A percentile compares a stretch with the other conserved stretches of the same genome.
Conservation (phyloP, 495 filamentous ascomycete species). For the Penicillium soppii region DNA sequence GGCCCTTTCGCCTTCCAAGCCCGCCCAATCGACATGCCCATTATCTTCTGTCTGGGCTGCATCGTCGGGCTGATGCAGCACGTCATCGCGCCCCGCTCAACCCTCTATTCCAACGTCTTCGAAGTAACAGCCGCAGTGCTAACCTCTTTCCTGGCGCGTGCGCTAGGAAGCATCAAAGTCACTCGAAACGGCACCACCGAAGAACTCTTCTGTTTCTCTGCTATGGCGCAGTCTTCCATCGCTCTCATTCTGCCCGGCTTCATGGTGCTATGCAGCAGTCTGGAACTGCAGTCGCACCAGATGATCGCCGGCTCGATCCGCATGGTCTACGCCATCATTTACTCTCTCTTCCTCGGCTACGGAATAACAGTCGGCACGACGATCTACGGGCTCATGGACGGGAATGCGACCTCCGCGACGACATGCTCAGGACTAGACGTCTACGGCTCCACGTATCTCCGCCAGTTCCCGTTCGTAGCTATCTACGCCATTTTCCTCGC, state of each 20-base stretch:
- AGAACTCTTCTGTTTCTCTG: slow-evolving; percentile 81
- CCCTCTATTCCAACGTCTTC: slow-evolving; percentile 81
- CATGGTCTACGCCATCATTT: slow-evolving; percentile 95
- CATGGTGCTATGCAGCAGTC: slow-evolving; percentile 74
- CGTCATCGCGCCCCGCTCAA: slow-evolving; percentile 72
- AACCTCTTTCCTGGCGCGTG: slow-evolving; percentile 83
- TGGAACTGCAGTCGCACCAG: slow-evolving; percentile 85
- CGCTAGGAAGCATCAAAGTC: slow-evolving; percentile 70
- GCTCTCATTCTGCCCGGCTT: slow-evolving; percentile 91
- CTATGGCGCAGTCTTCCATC: slow-evolving; percentile 86
- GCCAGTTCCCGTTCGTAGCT: slow-evolving; percentile 65
- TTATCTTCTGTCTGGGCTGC: slow-evolving; percentile 80
- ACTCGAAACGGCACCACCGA: slow-evolving; percentile 52
- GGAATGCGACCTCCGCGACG: slow-evolving; percentile 66
- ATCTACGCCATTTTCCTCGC: slow-evolving; percentile 78
- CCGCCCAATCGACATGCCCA: slow-evolving; percentile 80
- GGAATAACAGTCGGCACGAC: slow-evolving; percentile 93
- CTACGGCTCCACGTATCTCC: slow-evolving; percentile 34
- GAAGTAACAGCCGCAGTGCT: slow-evolving; percentile 83
- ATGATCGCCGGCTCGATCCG: slow-evolving; percentile 90
- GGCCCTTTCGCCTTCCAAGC: slow-evolving; percentile 90
- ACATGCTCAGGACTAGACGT: slow-evolving; percentile 61
- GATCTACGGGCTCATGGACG: slow-evolving; percentile 81
- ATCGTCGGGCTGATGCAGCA: slow-evolving; percentile 82
- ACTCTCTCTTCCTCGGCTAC: slow-evolving; percentile 90